Evolutionary conservation across 1,284 basidiomycete genomes (phyloP).

Genomic region (Schizopora paradoxa): DNA sequence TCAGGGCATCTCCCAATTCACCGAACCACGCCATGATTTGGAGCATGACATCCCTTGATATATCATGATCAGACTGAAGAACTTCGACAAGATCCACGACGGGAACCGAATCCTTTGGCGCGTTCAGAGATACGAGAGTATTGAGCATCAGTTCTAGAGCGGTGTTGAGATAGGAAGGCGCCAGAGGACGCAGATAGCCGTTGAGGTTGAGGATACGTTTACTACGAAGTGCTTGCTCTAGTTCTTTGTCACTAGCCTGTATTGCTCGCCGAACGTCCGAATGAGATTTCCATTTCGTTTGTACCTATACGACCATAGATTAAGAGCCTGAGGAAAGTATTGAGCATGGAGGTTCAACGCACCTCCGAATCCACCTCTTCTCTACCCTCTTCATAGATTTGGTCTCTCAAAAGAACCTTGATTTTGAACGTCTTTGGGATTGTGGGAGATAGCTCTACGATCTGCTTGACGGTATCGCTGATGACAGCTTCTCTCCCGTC

Average conservation of each 20-base stretch:
- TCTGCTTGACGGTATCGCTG: conserved; percentile 66
- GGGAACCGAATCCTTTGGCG: conserved; percentile 43
- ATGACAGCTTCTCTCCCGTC: conserved; percentile 47
- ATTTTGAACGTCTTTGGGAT: conserved; percentile 73
- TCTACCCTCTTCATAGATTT: conserved; percentile 57
- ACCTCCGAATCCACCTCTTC: conserved; percentile 44
- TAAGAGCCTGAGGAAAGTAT: background rate
- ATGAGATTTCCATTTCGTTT: conserved; percentile 43
- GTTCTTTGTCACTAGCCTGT: conserved; percentile 75
- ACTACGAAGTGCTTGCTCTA: conserved; percentile 58
- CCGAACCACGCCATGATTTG: conserved; percentile 84
- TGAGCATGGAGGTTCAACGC: conserved; percentile 27
- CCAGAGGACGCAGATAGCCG: conserved; percentile 64
- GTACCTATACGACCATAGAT: background rate
- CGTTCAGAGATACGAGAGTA: conserved; percentile 53
- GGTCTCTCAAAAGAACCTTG: conserved; percentile 52
- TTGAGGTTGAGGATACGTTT: conserved; percentile 67
- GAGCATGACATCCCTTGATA: conserved; percentile 51
- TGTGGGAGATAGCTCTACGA: conserved; percentile 70
- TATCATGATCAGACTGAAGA: conserved; percentile 70
- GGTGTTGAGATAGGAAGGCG: conserved; percentile 55
- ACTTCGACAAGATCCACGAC: conserved; percentile 49
- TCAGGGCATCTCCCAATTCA: conserved; percentile 30
- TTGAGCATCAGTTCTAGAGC: conserved; percentile 73
- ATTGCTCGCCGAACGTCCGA: conserved; percentile 57